Evolutionary conservation across 352 stramenopile species (phyloP), one percentile per base, ranked within the genome.

Genomic region (Thraustochytrium sp.): DNA sequence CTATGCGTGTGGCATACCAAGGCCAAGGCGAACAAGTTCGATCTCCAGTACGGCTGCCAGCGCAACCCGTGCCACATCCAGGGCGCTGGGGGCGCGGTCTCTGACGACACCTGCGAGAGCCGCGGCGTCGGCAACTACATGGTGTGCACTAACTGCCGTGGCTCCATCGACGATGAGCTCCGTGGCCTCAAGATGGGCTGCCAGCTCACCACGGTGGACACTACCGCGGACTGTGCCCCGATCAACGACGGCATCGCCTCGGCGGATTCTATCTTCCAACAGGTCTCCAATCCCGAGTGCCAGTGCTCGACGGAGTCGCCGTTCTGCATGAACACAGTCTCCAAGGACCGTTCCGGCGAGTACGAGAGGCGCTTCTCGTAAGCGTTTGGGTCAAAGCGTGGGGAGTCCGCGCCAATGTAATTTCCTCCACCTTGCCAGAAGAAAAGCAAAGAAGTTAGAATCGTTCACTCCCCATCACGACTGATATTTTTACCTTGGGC

Each of bases 1-100:
- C 54, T 82, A 4, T 82, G 72, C 72, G 46, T 49, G 18, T 82
- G 72, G 72, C 78, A 13, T 29, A 72, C 72, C 53, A 63, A 82
- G 36, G 46, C 8, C 16, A 8, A 82, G 13, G 72, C 72, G 0
- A 53, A 82, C 8, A 82, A 63, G 9, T 82, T 74, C 34, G 72
- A 44, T 38, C 23, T 82, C 26, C 21, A 82, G 31, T 82, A 82
- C 53, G 72, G 72, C 18, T 82, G 72, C 72, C 31, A 68, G 38
- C 48, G 72, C 34, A 82, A 82, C 54, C 46, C 46, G 23, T 82
- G 72, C 46, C 72, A 82, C 31, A 82, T 82, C 37, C 23, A 55
- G 26, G 72, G 72, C 21, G 49, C 54, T 2, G 72, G 72, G 29
- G 48, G 36, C 18, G 23, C 65, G 18, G 46, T 55, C 13, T 16